Base-by-base conservation (phyloP, 148 eudicot species). In the Persicaria maculosa region DNA sequence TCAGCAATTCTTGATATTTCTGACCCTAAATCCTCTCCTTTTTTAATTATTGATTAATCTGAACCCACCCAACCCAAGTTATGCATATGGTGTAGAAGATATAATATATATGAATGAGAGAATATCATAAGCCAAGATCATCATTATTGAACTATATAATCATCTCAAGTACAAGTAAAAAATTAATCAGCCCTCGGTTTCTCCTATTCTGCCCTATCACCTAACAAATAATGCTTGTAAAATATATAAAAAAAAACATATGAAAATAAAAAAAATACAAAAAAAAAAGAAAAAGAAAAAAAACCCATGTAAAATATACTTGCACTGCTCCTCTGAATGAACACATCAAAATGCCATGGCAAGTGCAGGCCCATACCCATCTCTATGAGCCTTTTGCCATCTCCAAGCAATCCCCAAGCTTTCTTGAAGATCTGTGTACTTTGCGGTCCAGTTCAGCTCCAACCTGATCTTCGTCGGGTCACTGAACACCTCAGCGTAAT, bases 401-500 rank as follows among this genome's bases (percentile, higher is more conserved):
- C 84, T 91, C 97, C 97, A 91, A 20, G 97, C 97, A 6, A 83
- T 76, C 73, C 78, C 71, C 47, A 91, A 79, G 68, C 97, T 91
- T 67, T 89, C 82, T 79, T 86, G 82, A 47, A 91, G 93, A 79
- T 91, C 77, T 6, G 90, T 87, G 71, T 81, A 80, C 75, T 77
- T 78, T 0, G 97, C 97, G 16, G 81, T 82, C 97, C 97, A 91
- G 74, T 83, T 83, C 45, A 91, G 89, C 78, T 91, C 93, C 1
- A 74, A 80, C 64, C 65, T 81, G 46, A 89, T 89, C 80, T 91
- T 91, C 12, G 92, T 81, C 2, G 97, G 97, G 78, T 89, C 89
- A 11, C 97, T 91, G 78, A 82, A 91, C 22, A 91, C 97, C 75
- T 91, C 97, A 31, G 97, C 97, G 52, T 91, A 91, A 72, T 89